Evolutionary conservation across 768 basidiomycete species (phyloP).

Genomic region (Dentipellis sp.): DNA sequence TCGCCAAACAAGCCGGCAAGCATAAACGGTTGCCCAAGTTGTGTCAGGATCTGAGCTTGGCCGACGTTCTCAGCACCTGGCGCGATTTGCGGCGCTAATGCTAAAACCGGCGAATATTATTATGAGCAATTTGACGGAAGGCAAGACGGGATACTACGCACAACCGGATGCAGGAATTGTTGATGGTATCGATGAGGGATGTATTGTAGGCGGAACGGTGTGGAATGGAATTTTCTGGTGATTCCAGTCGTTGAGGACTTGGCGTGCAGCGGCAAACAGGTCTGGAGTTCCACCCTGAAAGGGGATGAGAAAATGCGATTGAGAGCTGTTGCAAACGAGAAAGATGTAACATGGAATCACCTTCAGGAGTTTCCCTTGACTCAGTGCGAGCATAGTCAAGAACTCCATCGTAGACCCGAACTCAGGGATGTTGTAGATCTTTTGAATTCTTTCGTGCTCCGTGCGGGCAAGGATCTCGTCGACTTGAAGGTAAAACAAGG

Average conservation of each 20-base stretch:
- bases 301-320: neutral
- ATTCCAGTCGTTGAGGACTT: conserved; percentile 89
- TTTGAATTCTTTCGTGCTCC: conserved; percentile 58
- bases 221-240: conserved; percentile 91
- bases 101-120: neutral
- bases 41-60: conserved; percentile 66
- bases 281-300: conserved; percentile 46
- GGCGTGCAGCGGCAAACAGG: conserved; percentile 69
- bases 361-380: conserved; percentile 77
- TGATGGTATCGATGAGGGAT: conserved; percentile 66
- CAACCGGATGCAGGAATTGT: conserved; percentile 26
- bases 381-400: conserved; percentile 82
- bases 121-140: neutral
- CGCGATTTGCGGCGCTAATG: conserved; percentile 28
- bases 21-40: conserved; percentile 72
- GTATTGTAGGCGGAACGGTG: conserved; percentile 67
- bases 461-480: conserved; percentile 81
- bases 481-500: conserved; percentile 34
- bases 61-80: conserved; percentile 76
- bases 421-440: conserved; percentile 78
- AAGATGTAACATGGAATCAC: conserved; percentile 24
- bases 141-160: neutral
- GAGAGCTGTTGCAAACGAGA: neutral
- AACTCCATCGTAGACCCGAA: conserved; percentile 72
- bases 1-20: conserved; percentile 72